Percentiles rank a stretch among this genome's conserved stretches.
phyloP scores from a whole-genome alignment of 2,329 filamentous ascomycete species.

The Chaetothyriales sp. region DNA sequence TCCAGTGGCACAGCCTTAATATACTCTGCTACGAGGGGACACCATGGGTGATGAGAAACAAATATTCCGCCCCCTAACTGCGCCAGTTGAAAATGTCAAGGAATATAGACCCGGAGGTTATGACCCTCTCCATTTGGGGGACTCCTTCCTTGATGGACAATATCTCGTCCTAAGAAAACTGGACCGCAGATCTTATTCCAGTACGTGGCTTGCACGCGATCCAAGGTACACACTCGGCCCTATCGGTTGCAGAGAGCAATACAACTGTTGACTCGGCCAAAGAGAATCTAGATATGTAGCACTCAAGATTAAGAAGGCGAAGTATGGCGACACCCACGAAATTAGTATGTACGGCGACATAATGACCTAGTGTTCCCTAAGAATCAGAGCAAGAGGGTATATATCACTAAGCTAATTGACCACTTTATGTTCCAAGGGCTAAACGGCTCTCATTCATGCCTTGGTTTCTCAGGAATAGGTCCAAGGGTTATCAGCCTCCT shows the following conservation, averaged over 20 bases:
- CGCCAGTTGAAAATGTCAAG: not conserved
- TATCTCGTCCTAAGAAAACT: slow-evolving; percentile 5
- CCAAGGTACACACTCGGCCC: too few species aligned
- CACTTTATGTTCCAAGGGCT: slow-evolving; percentile 16
- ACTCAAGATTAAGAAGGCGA: not conserved
- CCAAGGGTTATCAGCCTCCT: not conserved
- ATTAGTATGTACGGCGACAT: slow-evolving; percentile 1
- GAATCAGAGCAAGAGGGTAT: not conserved
- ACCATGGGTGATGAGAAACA: too few species aligned
- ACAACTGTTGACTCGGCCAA: not conserved
- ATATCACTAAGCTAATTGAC: slow-evolving; percentile 5
- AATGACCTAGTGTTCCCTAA: not conserved
- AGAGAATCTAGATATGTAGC: not conserved
- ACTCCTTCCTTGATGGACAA: slow-evolving; percentile 16
- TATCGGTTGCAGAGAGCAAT: slow-evolving; percentile 1
- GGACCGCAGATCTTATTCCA: slow-evolving; percentile 4
- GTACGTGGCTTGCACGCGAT: slow-evolving; percentile 2
- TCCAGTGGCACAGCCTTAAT: too few species aligned
- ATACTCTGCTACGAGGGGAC: too few species aligned
- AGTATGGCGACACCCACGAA: not conserved
- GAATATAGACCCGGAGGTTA: slow-evolving; percentile 20
- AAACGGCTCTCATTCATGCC: slow-evolving; percentile 17
- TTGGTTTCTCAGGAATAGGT: slow-evolving; percentile 18
- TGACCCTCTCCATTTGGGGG: slow-evolving; percentile 23
- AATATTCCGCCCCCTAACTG: too few species aligned